Evolutionary conservation across 768 basidiomycete species (phyloP).

Genomic region (Amanita molliuscula): DNA sequence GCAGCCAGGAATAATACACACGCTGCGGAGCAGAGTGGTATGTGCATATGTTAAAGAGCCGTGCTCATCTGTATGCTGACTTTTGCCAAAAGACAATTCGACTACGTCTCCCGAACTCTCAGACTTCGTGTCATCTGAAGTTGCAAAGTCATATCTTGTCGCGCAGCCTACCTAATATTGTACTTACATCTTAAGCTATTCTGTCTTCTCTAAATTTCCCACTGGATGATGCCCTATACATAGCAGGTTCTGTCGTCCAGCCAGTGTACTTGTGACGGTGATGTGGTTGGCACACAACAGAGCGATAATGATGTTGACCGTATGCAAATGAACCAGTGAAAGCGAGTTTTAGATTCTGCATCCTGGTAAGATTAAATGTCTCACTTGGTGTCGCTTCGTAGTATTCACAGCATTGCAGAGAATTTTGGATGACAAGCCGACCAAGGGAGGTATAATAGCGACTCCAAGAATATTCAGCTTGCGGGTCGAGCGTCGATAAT

Average conservation of each 20-base stretch:
- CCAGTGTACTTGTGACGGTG: constrained; percentile 13
- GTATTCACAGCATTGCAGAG: constrained; percentile 58
- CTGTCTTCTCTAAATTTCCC: constrained; percentile 16
- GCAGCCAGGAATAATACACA: neutral
- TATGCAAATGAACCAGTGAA: constrained; percentile 45
- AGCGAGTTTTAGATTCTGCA: constrained; percentile 44
- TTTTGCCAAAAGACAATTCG: no score
- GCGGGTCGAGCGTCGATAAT: constrained; percentile 47
- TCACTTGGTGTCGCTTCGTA: constrained; percentile 50
- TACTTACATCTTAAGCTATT: neutral
- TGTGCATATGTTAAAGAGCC: neutral
- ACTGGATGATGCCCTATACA: constrained; percentile 14
- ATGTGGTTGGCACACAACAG: constrained; percentile 66
- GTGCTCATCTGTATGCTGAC: no score
- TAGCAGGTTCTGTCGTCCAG: constrained; percentile 8
- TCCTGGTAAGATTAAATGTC: constrained; percentile 53
- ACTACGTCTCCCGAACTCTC: no score
- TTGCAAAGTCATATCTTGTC: neutral
- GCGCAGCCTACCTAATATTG: neutral
- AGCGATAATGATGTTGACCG: constrained; percentile 47
- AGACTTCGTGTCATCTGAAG: no score
- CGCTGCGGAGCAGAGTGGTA: neutral
- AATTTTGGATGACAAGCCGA: constrained; percentile 48
- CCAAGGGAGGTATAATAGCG: constrained; percentile 46
- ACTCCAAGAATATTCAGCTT: constrained; percentile 63